Percentiles rank a stretch among this genome's conserved stretches.
Evolutionary conservation across 208 protist species (phyloP).

Genomic region (Trypanosoma boissoni): DNA sequence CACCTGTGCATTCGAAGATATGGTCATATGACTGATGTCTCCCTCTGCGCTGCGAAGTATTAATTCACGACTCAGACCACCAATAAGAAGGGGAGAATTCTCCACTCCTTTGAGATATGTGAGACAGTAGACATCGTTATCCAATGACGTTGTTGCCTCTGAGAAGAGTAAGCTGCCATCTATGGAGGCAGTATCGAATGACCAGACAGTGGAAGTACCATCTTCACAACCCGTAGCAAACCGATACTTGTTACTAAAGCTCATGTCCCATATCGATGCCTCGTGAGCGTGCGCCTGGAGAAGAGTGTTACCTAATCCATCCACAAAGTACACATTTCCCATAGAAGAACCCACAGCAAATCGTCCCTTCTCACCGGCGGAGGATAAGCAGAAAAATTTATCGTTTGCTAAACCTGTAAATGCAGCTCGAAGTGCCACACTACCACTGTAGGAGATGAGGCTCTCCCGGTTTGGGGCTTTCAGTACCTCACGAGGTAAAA

Average conservation of each 20-base stretch:
- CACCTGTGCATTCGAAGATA: slow-evolving; percentile 65
- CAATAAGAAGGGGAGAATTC: slow-evolving; percentile 57
- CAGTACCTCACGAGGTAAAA: slow-evolving; percentile 67
- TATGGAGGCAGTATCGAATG: slow-evolving; percentile 26
- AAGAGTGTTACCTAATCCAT: slow-evolving; percentile 73
- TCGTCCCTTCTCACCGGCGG: slow-evolving; percentile 53
- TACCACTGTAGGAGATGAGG: slow-evolving; percentile 56
- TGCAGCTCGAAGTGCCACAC: slow-evolving; percentile 52
- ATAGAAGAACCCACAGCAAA: slow-evolving; percentile 75
- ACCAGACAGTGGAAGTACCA: slow-evolving; percentile 58
- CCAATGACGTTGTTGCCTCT: slow-evolving; percentile 48
- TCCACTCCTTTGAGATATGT: slow-evolving; percentile 48
- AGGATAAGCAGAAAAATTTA: slow-evolving; percentile 76
- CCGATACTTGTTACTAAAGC: slow-evolving; percentile 59
- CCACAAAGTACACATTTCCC: slow-evolving; percentile 85
- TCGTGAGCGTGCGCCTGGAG: slow-evolving; percentile 78
- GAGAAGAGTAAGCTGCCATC: slow-evolving; percentile 41
- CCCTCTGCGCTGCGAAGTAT: slow-evolving; percentile 43
- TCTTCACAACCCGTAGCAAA: slow-evolving; percentile 83
- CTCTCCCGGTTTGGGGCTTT: slow-evolving; percentile 27
- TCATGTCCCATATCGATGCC: slow-evolving; percentile 75
- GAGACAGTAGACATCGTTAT: slow-evolving; percentile 75
- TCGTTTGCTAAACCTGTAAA: slow-evolving; percentile 64
- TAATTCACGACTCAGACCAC: slow-evolving; percentile 68
- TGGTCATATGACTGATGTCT: slow-evolving; percentile 37